Evolutionary conservation across 305 asterid genomes (phyloP), one percentile per base, ranked within the genome.

Genomic region (Striga hermonthica): DNA sequence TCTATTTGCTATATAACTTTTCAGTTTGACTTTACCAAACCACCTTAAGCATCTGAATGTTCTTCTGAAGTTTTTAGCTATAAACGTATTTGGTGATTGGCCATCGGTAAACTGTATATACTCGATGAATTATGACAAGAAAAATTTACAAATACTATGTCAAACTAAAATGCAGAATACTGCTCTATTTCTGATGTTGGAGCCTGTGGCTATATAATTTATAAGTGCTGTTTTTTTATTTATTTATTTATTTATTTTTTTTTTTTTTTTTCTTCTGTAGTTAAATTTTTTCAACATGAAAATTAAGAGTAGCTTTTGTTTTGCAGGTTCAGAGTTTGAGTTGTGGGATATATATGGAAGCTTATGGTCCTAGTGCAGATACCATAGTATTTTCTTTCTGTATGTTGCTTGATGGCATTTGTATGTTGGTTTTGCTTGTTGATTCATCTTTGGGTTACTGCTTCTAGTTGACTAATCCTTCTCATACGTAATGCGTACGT

Each of bases 271-370:
- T 22, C 2, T 22, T 22, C 2, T 22, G 1, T 2, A 0, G 31
- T 22, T 0, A 22, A 22, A 22, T 22, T 0, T 22, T 22, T 22
- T 22, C 31, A 22, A 22, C 31, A 44, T 67, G 75, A 64, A 60
- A 50, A 60, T 47, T 22, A 22, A 11, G 60, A 44, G 65, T 11
- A 13, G 31, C 45, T 59, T 44, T 47, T 43, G 63, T 66, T 53
- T 62, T 34, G 66, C 78, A 73, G 81, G 78, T 69, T 43, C 66
- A 57, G 68, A 35, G 57, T 16, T 76, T 8, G 59, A 64, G 28
- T 67, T 60, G 65, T 58, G 74, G 62, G 53, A 44, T 75, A 34
- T 58, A 50, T 53, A 36, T 28, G 14, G 7, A 71, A 58, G 58
- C 39, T 59, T 57, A 22, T 7, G 34, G 9, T 67, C 52, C 22